Evolutionary conservation across 805 yeast species (phyloP), one percentile per base, ranked within the genome.

Genomic region (Saccharomyces cerevisiae): DNA sequence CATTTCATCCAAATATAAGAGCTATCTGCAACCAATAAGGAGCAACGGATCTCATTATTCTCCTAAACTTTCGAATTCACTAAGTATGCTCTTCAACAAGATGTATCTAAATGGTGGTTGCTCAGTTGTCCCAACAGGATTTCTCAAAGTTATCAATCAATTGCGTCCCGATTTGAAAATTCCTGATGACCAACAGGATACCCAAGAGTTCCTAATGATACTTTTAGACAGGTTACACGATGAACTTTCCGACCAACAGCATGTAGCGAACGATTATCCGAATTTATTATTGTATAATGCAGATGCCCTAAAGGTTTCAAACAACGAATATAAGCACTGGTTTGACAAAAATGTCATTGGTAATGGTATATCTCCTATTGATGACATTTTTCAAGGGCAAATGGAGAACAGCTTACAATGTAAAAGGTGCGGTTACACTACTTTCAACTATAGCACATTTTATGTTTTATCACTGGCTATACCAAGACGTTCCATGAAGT

Each of bases 141-240:
- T 87, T 61, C 73, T 86, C 46, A 76, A 82, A 48, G 67, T 73
- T 1, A 71, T 84, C 51, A 69, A 79, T 24, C 56, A 70, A 6
- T 63, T 85, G 24, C 81, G 85, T 58, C 90, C 90, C 0, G 88
- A 84, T 61, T 76, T 85, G 53, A 72, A 74, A 58, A 84, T 87
- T 11, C 92, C 92, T 0, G 69, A 77, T 59, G 89, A 85, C 61
- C 95, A 87, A 62, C 94, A 87, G 63, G 95, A 87, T 66, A 84
- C 91, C 1, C 89, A 87, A 53, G 94, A 87, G 61, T 85, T 85
- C 62, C 68, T 87, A 47, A 75, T 85, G 65, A 80, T 86, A 56
- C 59, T 86, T 10, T 70, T 87, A 58, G 91, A 84, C 62, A 76
- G 82, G 57, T 66, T 87, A 11, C 92, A 87, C 65, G 83, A 82